Evolutionary conservation across 2,329 filamentous ascomycete genomes (phyloP), one percentile per base, ranked within the genome.

Genomic region (Talaromyces sp.): DNA sequence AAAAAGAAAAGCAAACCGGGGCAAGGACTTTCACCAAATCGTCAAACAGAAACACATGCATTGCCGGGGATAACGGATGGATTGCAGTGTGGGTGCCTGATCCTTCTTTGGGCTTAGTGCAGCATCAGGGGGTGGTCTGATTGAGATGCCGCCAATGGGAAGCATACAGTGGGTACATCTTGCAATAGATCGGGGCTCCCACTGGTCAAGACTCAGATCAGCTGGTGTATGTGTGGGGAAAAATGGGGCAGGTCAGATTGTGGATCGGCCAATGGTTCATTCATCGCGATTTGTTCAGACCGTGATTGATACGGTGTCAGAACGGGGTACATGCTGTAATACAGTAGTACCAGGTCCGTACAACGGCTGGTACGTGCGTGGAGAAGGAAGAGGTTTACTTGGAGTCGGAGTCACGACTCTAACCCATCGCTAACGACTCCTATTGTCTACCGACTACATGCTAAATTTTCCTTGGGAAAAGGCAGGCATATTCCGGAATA

Each of bases 151-250:
- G 11, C 52, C 52, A 56, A 56, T 56, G 19, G 33, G 31, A 56
- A 39, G 33, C 11, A 8, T 8, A 8, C 5, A 6, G 19, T 39
- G 52, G 52, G 10, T 22, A 15, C 1, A n/a, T 19, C 11, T 45
- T 27, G 47, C 49, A 37, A 37, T 56, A 57, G 19, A 17, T 13
- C 4, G 27, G 19, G 37, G 15, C n/a, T 49, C 4, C 45, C 7
- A 63, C 19, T 63, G 61, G 61, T 9, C 39, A 63, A 57, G 61
- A 63, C 27, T 63, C 61, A 63, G 50, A 63, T 63, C 61, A 56
- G 61, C 61, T 57, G 61, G 49, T 33, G 4, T 59, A 17, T 11
- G n/a, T 59, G 56, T 27, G 47, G 22, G 8, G 7, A n/a, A 9
- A 37, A 11, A n/a, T 37, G 37, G 56, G 3, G n/a, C 22, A 37